Conservation (phyloP, 345 rosid genomes). For the Trapa incisa region DNA sequence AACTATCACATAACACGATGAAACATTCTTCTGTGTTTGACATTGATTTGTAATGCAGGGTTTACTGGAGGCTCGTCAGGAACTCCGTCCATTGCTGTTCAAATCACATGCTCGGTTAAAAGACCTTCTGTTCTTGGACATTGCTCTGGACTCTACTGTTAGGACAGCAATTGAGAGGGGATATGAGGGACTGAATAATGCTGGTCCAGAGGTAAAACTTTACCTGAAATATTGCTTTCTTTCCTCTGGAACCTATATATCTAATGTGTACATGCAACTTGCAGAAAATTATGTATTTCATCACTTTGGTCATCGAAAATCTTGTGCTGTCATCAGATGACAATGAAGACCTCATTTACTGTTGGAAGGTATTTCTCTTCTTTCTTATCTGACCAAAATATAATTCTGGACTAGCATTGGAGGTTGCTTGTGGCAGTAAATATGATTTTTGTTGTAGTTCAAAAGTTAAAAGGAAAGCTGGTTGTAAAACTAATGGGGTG, state of each 20-base stretch:
- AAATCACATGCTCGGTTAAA: constrained; percentile 71
- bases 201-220: constrained; percentile 62
- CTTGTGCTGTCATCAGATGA: constrained; percentile 85
- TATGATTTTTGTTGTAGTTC: not conserved
- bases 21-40: not conserved
- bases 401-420: not conserved
- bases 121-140: constrained; percentile 84
- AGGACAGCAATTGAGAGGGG: constrained; percentile 97
- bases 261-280: not conserved
- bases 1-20: not conserved
- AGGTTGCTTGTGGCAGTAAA: not conserved
- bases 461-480: too few species aligned
- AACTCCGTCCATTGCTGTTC: constrained; percentile 58
- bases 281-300: constrained; percentile 83
- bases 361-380: constrained; percentile 61
- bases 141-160: constrained; percentile 88
- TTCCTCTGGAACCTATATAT: not conserved
- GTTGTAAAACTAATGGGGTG: too few species aligned
- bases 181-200: constrained; percentile 62
- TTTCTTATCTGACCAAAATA: not conserved
- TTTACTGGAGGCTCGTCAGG: constrained; percentile 96
- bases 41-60: constrained; percentile 35
- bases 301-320: constrained; percentile 76
- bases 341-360: constrained; percentile 82
- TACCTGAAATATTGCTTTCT: constrained; percentile 8